phyloP scores from a whole-genome alignment of 495 filamentous ascomycete species.

The Apiosordaria backusii region DNA sequence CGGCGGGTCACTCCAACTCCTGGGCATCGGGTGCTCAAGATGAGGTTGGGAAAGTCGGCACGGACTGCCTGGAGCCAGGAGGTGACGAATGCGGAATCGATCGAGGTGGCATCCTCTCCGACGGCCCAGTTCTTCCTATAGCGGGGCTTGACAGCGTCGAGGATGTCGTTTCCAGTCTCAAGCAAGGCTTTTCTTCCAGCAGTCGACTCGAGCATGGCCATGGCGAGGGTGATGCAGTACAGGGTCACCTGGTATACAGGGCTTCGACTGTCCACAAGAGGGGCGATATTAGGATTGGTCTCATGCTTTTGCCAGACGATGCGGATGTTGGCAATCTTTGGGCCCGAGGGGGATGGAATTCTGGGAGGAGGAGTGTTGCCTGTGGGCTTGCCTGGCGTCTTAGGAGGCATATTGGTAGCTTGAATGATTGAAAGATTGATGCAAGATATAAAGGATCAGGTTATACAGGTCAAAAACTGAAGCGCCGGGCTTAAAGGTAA shows the following conservation, averaged over 20 bases:
- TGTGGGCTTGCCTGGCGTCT: too few relatives aligned
- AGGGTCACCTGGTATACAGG: not conserved
- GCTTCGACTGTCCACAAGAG: not conserved
- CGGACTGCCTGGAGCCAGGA: not conserved
- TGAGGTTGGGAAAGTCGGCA: constrained; percentile 1
- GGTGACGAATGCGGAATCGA: not conserved
- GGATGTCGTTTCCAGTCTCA: not conserved
- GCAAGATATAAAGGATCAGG: too few relatives aligned
- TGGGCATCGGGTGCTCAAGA: not conserved
- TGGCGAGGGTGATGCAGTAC: not conserved
- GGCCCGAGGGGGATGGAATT: not conserved
- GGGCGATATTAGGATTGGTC: not conserved
- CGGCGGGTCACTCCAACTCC: not conserved
- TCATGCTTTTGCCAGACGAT: not conserved
- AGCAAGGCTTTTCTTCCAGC: not conserved
- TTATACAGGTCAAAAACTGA: too few relatives aligned
- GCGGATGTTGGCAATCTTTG: not conserved
- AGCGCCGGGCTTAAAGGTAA: too few relatives aligned
- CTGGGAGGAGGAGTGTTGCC: too few relatives aligned
- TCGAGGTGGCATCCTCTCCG: not conserved
- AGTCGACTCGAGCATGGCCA: not conserved
- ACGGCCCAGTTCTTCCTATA: not conserved
- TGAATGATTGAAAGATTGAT: too few relatives aligned
- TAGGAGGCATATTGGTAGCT: too few relatives aligned
- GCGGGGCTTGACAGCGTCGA: not conserved